phyloP scores from a whole-genome alignment of 331 rosid species.

The Pyracantha coccinea region DNA sequence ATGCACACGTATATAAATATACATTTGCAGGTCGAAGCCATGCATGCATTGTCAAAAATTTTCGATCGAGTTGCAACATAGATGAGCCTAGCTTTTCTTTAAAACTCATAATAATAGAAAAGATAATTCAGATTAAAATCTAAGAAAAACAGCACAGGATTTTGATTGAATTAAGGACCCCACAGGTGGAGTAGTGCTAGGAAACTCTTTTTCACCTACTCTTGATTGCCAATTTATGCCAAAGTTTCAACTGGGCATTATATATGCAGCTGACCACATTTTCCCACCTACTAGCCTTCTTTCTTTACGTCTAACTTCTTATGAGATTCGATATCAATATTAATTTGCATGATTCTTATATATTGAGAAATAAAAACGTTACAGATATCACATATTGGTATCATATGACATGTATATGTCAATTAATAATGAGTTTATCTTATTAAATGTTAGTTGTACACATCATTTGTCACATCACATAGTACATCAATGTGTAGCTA shows the following conservation, averaged over 20 bases:
- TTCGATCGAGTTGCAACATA: background rate
- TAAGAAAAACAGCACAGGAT: background rate
- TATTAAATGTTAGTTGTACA: too few species aligned
- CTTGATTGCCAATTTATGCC: constrained; percentile 7
- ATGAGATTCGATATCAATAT: background rate
- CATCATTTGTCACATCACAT: too few species aligned
- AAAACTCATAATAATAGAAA: background rate
- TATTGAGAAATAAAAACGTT: background rate
- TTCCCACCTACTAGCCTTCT: constrained; percentile 10
- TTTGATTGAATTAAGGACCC: background rate
- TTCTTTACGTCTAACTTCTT: constrained; percentile 34
- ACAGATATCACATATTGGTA: background rate
- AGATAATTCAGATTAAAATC: background rate
- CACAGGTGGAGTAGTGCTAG: background rate
- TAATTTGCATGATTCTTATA: background rate
- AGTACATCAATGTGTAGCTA: too few species aligned
- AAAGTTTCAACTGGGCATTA: constrained; percentile 28
- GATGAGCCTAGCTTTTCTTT: background rate
- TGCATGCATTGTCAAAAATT: background rate
- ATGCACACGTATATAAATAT: too few species aligned
- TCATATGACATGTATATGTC: too few species aligned
- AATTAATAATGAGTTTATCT: background rate
- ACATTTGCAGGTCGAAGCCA: background rate
- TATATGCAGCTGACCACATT: constrained; percentile 30
- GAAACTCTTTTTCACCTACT: constrained; percentile 22